Evolutionary conservation across 306 rosid species (phyloP).

Genomic region (Urtica urens): DNA sequence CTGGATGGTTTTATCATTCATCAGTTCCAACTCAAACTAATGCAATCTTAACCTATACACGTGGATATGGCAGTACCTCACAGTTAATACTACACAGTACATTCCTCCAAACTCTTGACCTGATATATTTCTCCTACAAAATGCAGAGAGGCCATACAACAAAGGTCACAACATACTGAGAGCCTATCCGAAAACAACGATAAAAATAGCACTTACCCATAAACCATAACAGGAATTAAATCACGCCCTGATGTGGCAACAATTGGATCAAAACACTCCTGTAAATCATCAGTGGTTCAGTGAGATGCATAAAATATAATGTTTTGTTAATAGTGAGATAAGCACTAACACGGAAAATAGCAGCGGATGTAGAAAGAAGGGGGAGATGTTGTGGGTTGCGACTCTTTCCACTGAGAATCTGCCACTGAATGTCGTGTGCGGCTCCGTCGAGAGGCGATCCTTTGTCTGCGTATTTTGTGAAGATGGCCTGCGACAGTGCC

Average conservation of each 20-base stretch:
- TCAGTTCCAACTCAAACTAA: too few species aligned
- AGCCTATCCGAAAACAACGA: not conserved
- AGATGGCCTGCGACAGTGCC: conserved; percentile 39
- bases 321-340: not conserved
- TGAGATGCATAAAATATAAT: too few species aligned
- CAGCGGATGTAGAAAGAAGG: conserved; percentile 81
- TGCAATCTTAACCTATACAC: too few species aligned
- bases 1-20: too few species aligned
- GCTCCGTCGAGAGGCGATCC: conserved; percentile 46
- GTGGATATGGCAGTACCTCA: conserved; percentile 85
- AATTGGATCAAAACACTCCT: conserved; percentile 99
- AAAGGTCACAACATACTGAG: not conserved
- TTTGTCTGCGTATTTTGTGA: conserved; percentile 61
- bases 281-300: too few species aligned
- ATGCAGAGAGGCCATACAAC: not conserved
- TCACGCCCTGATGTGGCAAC: conserved; percentile 95
- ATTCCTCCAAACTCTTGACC: conserved; percentile 99
- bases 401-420: conserved; percentile 85
- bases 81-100: conserved; percentile 89
- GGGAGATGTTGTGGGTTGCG: conserved; percentile 89
- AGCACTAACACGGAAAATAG: conserved; percentile 80
- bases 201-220: conserved; percentile 48
- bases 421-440: conserved; percentile 65
- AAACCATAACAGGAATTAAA: conserved; percentile 97
- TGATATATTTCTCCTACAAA: conserved; percentile 93